Conservation (phyloP, 257 asterid species). For the Plantago major region DNA sequence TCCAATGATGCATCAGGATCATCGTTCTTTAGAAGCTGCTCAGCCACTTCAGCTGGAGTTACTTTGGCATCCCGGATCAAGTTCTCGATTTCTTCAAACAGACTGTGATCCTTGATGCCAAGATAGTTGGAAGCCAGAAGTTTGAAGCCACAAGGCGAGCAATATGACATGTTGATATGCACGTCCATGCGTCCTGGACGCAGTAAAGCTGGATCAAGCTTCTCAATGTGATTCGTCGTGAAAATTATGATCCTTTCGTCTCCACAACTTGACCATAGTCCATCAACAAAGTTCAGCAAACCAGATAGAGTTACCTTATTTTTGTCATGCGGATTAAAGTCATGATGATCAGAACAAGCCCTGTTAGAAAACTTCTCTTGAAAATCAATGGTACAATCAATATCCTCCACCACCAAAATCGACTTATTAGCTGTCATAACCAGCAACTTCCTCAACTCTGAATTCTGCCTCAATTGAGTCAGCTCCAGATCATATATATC, state of each 20-base stretch:
- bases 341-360: neutral
- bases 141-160: constrained; percentile 51
- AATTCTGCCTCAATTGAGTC: constrained; percentile 40
- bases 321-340: neutral
- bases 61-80: constrained; percentile 31
- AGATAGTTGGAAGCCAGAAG: constrained; percentile 50
- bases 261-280: constrained; percentile 72
- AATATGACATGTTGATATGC: constrained; percentile 61
- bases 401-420: constrained; percentile 67
- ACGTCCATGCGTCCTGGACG: constrained; percentile 79
- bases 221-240: constrained; percentile 59
- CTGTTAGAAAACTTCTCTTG: constrained; percentile 34
- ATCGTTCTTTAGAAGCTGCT: constrained; percentile 56
- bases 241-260: constrained; percentile 64
- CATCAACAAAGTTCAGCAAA: constrained; percentile 59
- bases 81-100: constrained; percentile 43
- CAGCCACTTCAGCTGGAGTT: constrained; percentile 81
- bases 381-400: constrained; percentile 58
- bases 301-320: constrained; percentile 49
- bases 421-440: constrained; percentile 51
- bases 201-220: constrained; percentile 59
- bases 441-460: constrained; percentile 48
- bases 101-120: constrained; percentile 31
- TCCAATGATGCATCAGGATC: constrained; percentile 37
- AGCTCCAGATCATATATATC: constrained; percentile 68